Evolutionary conservation across 345 rosid species (phyloP), one percentile per base, ranked within the genome.

Genomic region (Passiflora organensis): DNA sequence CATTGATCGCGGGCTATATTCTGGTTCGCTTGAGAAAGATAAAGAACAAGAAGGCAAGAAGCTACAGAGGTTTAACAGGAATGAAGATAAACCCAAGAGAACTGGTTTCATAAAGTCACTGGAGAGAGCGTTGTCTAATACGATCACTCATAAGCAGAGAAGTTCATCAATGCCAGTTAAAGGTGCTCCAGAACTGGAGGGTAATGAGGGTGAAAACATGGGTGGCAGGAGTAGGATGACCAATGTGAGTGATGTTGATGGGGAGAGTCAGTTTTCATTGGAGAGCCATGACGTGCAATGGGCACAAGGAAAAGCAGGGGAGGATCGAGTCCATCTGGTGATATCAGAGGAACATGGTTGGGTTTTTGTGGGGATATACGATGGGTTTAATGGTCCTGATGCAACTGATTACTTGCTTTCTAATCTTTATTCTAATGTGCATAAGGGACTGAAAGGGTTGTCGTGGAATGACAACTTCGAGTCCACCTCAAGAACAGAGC

Each of bases 281-380:
- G 73, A 75, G 36, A 76, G 61, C 46, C 86, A 80, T 57, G 81
- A 78, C 58, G 60, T 91, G 37, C 85, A 88, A 41, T 91, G 98
- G 98, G 98, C 96, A 15, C 96, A 88, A 37, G 98, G 96, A 36
- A 91, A 82, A 72, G 98, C 98, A 6, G 98, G 98, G 2, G 98
- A 91, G 69, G 98, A 91, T 75, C 81, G 91, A 28, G 85, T 85
- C 25, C 98, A 91, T 57, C 78, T 91, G 10, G 95, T 86, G 13
- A 75, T 91, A 12, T 91, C 98, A 1, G 98, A 88, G 55, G 93
- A 86, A 45, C 67, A 79, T 32, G 91, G 80, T 1, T 91, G 96
- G 98, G 80, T 86, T 43, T 88, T 91, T 43, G 88, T 84, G 18
- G 98, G 98, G 59, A 88, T 91, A 58, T 91, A 91, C 52, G 98